Evolutionary conservation across 441 rosid species (phyloP).

Genomic region (Pelargonium fulgidum): DNA sequence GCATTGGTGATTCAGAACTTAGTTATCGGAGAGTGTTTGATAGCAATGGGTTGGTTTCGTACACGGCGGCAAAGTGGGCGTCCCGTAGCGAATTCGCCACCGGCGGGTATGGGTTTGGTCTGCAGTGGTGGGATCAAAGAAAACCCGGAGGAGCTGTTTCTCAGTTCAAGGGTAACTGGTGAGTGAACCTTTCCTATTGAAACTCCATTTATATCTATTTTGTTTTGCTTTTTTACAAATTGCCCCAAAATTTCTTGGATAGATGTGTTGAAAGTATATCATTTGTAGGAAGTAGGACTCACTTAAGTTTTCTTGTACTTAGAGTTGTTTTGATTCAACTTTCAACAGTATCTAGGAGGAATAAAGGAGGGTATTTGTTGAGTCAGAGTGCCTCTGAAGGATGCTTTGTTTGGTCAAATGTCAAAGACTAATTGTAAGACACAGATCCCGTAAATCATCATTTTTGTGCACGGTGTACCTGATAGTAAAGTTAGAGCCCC

Average conservation of each 20-base stretch:
- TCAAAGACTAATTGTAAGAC: not conserved
- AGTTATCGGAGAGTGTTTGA: slow-evolving; percentile 51
- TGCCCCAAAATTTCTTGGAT: no score
- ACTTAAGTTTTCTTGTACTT: not conserved
- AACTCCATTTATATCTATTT: no score
- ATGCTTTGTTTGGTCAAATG: not conserved
- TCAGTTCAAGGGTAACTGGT: slow-evolving; percentile 73
- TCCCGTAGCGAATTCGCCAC: slow-evolving; percentile 77
- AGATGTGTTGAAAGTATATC: no score
- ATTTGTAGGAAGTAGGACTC: not conserved
- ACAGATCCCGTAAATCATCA: not conserved
- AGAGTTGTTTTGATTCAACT: no score
- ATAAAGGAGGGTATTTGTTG: no score
- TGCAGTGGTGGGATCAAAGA: slow-evolving; percentile 91
- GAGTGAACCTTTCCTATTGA: slow-evolving; percentile 15
- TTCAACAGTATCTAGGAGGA: no score
- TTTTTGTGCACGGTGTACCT: not conserved
- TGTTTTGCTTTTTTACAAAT: no score
- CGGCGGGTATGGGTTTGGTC: slow-evolving; percentile 72
- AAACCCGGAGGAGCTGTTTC: slow-evolving; percentile 60
- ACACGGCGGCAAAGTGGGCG: slow-evolving; percentile 75
- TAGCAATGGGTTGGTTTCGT: slow-evolving; percentile 64
- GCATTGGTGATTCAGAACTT: slow-evolving; percentile 29
- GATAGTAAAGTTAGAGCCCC: no score
- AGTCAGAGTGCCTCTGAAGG: not conserved